Base-by-base conservation (phyloP, 2,329 filamentous ascomycete genomes). In the Fusarium siculi region DNA sequence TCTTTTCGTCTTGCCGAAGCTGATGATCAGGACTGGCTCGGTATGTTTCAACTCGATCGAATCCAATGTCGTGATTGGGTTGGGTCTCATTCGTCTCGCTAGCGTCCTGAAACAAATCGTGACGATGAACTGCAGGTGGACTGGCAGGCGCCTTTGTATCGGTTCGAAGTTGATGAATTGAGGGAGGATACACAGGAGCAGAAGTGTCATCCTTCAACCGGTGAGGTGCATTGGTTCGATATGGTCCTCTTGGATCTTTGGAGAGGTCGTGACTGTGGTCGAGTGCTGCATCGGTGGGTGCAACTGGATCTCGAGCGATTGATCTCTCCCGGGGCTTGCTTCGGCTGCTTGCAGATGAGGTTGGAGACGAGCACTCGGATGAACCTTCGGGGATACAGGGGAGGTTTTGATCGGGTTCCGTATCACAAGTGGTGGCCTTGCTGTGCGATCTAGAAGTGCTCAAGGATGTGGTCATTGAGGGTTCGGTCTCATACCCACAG, bases 381-480 rank as follows among this genome's bases (percentile, higher is more conserved):
- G 53, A 61, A 19, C 28, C 63, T 49, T 77, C 75, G 14, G 70
- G 70, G 18, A 77, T 77, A 25, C 70, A 55, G 10, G 70, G 58
- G 34, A 77, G 70, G 8, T 36, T 37, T 11, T 56, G 55, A 14
- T 61, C 55, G 9, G 34, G 32, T 11, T 66, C 63, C 16, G 49
- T 36, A 23, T 44, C 54, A 9, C 61, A 52, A 19, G 64, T 61
- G 23, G 57, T 49, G 16, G 25, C 14, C 18, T 54, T 53, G 55
- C 65, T 68, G n/a, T 44, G 40, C 11, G 40, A 36, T 23, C 53
- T 25, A 4, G 63, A 67, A 46, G 66, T 56, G 11, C 55, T 59
- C 23, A 68, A 52, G n/a, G 47, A 59, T 21, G 39, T 54, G 34
- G 23, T 71, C 79, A 81, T 81, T 23, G 74, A 73, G 16, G 70